These are phyloP conservation scores for Bruguiera hainesii DNA, from an alignment of 441 rosid species.

Conservation along the genomic window DNA sequence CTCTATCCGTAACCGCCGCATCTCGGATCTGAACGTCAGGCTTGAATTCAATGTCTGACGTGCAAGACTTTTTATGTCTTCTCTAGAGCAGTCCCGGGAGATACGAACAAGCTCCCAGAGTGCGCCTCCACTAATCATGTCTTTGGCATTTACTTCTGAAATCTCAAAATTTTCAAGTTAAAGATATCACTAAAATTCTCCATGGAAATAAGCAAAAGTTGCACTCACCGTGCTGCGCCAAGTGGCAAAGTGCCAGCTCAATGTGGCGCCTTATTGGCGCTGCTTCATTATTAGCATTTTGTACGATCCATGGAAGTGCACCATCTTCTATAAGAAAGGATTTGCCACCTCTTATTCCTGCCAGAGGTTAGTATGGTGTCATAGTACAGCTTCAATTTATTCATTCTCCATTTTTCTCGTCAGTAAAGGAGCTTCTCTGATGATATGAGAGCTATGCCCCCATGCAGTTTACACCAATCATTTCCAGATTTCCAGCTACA, in stretches of 20 bases:
- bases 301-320: constrained; percentile 95
- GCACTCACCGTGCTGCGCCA: constrained; percentile 88
- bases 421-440: no score
- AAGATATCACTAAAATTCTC: neutral
- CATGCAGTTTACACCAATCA: no score
- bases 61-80: constrained; percentile 89
- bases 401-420: no score
- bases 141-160: constrained; percentile 90
- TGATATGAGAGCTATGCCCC: no score
- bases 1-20: constrained; percentile 78
- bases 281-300: constrained; percentile 86
- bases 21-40: constrained; percentile 65
- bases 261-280: constrained; percentile 93
- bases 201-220: neutral
- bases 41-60: constrained; percentile 70
- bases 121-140: constrained; percentile 94
- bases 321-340: constrained; percentile 91
- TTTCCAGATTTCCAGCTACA: no score
- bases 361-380: neutral
- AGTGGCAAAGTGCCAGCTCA: constrained; percentile 97
- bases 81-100: constrained; percentile 87
- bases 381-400: neutral
- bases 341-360: constrained; percentile 74
- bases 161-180: constrained; percentile 15
- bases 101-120: constrained; percentile 96